Base-by-base conservation (phyloP, 139 green algal species). In the Limnomonas spitsbergensis region DNA sequence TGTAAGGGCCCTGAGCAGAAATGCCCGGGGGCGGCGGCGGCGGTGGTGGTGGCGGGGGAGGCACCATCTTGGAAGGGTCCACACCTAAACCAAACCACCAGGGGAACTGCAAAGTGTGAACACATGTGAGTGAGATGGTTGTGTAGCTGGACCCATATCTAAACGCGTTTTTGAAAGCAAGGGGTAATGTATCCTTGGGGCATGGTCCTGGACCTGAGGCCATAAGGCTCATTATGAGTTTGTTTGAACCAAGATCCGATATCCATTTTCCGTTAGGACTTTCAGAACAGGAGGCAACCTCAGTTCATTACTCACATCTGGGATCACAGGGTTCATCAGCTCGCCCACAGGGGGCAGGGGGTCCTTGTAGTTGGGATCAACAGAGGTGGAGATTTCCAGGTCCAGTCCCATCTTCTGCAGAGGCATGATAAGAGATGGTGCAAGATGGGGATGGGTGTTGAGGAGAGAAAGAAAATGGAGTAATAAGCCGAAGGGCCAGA, bases 1-100 rank as follows among this genome's bases (percentile, higher is more conserved):
- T 91, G 84, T 84, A 91, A 3, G 87, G 87, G 7, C 87, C 87
- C 4, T 53, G 24, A 7, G 72, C 47, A n/a, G 87, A 84, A 24
- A 91, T 81, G 29, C 87, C 87, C 53, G 81, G 73, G 53, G 81
- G 73, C 26, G 83, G 73, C 1, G 81, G 78, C n/a, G 78, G 73
- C 40, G 82, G 82, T 31, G 78, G 78, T 0, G 80, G 75, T 2
- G 78, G 80, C 0, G 76, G 78, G 0, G 76, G 81, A 9, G 68
- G 81, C 2, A 69, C 73, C 69, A 77, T 70, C 72, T 82, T 76
- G 52, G 72, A 83, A 61, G 68, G 75, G 40, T 84, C 83, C 26
- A 84, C 61, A 31, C 78, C 70, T 53, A 87, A 87, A 1, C 82
- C 82, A 78, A 87, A 87, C 82, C 82, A 84, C 78, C 69, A 81